Base-by-base conservation (phyloP, 73 alveolate genomes). In the Paraurostyla sp. region DNA sequence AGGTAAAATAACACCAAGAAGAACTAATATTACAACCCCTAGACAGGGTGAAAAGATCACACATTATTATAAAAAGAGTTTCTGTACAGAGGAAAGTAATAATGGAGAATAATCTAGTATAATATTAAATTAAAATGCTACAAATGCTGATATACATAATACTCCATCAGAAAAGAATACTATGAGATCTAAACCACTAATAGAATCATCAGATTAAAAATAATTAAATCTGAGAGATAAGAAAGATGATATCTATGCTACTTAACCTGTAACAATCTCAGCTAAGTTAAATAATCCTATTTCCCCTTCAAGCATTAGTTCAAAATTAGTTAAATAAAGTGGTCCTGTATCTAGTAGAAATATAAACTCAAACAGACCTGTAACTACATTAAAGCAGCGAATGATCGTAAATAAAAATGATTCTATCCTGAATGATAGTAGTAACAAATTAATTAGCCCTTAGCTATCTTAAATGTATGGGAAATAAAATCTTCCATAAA, bases 1-100 rank as follows among this genome's bases (percentile, higher is more conserved):
- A 29, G 78, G 78, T 9, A 60, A 60, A 23, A 60, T 60, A 60
- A 60, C 78, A 9, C 78, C 78, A 29, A 16, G 78, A 3, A 60
- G 50, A 30, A 60, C 22, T 32, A 60, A 60, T 60, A 4, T 16
- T 13, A 7, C 6, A 7, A 60, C 78, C 7, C 78, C 78, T 9
- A 60, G 50, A 60, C 25, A 60, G 32, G n/a, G n/a, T n/a, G 78
- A 60, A 33, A 60, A 60, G 25, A 25, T 32, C 7, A 60, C 78
- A 29, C 78, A 60, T 27, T 60, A 60, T 25, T 60, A 60, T 23
- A 60, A 60, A 30, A 60, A 60, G 50, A 60, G 78, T 60, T 27
- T 60, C 49, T 60, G 78, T 29, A n/a, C n/a, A n/a, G n/a, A n/a
- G n/a, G n/a, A n/a, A n/a, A n/a, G n/a, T n/a, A 6, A 60, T 29